These are phyloP conservation scores for Iris pallida DNA, from an alignment of 116 monocot species.

Conservation along the genomic window DNA sequence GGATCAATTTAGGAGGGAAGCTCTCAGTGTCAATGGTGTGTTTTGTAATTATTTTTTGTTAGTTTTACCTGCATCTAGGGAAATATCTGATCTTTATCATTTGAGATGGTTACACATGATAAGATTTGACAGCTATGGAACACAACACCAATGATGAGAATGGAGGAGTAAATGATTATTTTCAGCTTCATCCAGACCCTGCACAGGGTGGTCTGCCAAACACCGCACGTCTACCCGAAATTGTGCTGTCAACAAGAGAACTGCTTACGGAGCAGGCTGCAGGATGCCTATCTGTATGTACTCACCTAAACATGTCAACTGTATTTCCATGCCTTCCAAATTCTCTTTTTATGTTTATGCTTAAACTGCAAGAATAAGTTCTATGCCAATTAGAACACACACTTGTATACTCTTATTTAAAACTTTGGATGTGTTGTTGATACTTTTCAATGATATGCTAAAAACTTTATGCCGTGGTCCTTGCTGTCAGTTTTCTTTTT, in stretches of 20 bases:
- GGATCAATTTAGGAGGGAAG: constrained; percentile 55
- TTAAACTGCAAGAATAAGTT: too few relatives aligned
- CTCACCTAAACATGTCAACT: background rate
- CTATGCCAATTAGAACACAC: too few relatives aligned
- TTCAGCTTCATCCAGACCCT: constrained; percentile 19
- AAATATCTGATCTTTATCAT: too few relatives aligned
- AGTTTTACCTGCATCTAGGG: too few relatives aligned
- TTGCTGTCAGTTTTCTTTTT: too few relatives aligned
- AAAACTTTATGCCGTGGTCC: too few relatives aligned
- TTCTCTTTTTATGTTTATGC: too few relatives aligned
- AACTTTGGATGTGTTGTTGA: too few relatives aligned
- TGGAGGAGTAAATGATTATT: constrained; percentile 1
- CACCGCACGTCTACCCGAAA: constrained; percentile 51
- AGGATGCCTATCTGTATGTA: constrained; percentile 37
- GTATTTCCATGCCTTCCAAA: too few relatives aligned
- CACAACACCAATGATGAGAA: constrained; percentile 7
- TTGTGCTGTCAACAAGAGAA: constrained; percentile 46
- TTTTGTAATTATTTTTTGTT: background rate
- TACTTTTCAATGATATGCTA: too few relatives aligned
- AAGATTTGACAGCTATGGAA: constrained; percentile 5
- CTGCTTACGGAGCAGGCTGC: constrained; percentile 52
- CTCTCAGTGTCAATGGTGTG: constrained; percentile 41
- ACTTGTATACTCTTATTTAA: too few relatives aligned
- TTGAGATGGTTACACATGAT: too few relatives aligned
- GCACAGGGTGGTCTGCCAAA: constrained; percentile 48